Percentiles rank a stretch among this genome's conserved stretches.
phyloP scores from a whole-genome alignment of 495 filamentous ascomycete species.

The Aspergillus indologenus region DNA sequence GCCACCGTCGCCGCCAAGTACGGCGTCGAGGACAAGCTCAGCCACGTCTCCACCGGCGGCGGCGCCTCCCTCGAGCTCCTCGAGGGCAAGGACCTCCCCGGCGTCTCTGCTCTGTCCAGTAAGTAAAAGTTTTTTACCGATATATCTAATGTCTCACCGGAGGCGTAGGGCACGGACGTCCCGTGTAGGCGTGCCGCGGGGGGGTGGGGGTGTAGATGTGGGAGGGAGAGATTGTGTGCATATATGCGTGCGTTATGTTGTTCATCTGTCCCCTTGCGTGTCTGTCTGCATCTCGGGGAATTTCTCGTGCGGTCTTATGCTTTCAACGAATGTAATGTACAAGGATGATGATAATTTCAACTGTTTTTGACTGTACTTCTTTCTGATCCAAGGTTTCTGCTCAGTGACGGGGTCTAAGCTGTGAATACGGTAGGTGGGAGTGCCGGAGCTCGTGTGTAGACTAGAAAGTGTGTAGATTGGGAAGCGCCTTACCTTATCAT shows the following conservation, averaged over 20 bases:
- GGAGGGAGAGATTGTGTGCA: not conserved
- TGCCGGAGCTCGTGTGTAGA: too few species aligned
- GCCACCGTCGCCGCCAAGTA: conserved; percentile 98
- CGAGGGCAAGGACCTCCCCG: conserved; percentile 95
- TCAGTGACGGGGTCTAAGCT: conserved; percentile 32
- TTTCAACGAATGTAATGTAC: conserved; percentile 31
- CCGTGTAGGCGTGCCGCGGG: not conserved
- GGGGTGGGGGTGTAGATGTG: not conserved
- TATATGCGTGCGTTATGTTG: not conserved
- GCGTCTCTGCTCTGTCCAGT: conserved; percentile 91
- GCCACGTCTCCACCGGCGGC: conserved; percentile 95
- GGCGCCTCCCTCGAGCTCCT: conserved; percentile 93
- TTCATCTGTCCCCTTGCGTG: not conserved
- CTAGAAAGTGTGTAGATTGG: too few species aligned
- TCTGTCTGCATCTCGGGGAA: not conserved
- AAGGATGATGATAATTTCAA: conserved; percentile 53
- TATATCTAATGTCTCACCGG: not conserved
- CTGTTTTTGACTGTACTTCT: not conserved
- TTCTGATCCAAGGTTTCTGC: conserved; percentile 14
- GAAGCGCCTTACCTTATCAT: too few species aligned
- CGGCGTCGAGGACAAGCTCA: conserved; percentile 89
- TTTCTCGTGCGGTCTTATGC: not conserved
- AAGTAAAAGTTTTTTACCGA: conserved; percentile 48
- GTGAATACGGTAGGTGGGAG: too few species aligned
- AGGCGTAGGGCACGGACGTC: not conserved